Evolutionary conservation across 305 asterid genomes (phyloP), one percentile per base, ranked within the genome.

Genomic region (Andrographis paniculata): DNA sequence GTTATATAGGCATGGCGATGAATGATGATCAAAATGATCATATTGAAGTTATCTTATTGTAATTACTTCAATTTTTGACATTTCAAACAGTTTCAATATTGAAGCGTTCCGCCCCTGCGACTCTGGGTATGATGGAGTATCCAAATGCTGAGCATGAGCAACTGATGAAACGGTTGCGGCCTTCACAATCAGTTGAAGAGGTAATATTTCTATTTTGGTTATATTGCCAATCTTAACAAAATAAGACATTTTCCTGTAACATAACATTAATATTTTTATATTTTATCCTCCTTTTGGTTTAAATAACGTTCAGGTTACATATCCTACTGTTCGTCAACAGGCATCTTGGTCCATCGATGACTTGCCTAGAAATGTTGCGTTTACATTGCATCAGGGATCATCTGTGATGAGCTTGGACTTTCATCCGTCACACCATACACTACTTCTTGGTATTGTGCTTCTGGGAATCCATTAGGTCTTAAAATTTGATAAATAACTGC

Each of bases 71-170:
- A 40, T 17, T 45, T 17, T 52, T 49, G 15, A 18, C 38, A 20
- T 58, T 50, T 62, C 35, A 47, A 55, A 66, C 86, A 86, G 99
- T 72, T 66, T 69, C 93, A 22, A 59, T 83, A 33, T 67, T 86
- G 77, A 91, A 91, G 78, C 94, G 99, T 53, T 83, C 96, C 21
- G 96, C 99, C 58, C 96, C 99, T 10, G 85, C 82, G 9, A 80
- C 92, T 1, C 69, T 86, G 60, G 99, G 99, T 42, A 80, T 86
- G 94, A 82, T 73, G 60, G 98, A 91, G 14, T 83, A 83, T 76
- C 95, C 70, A 54, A 79, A 63, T 58, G 68, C 89, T 49, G 99
- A 91, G 60, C 96, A 83, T 59, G 96, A 91, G 53, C 99, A 86
- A 64, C 65, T 91, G 57, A 83, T 91, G 85, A 86, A 91, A 71